phyloP scores from a whole-genome alignment of 169 alveolate species.

The Blepharisma undulans region DNA sequence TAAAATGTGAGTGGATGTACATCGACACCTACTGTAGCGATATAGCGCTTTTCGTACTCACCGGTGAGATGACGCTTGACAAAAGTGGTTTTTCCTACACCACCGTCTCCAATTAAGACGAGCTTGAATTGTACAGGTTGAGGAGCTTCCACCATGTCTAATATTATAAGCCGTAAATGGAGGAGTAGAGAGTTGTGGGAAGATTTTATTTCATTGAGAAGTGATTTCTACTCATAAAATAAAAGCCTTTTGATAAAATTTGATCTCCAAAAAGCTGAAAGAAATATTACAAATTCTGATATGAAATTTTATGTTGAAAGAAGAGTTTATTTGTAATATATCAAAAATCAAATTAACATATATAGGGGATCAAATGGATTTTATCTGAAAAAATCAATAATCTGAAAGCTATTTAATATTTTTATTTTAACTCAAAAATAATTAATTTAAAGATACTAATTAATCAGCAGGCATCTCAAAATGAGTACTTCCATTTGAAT shows the following conservation, averaged over 20 bases:
- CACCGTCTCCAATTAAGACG: slow-evolving; percentile 99
- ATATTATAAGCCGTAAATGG: neutral
- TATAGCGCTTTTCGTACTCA: slow-evolving; percentile 98
- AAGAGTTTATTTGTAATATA: no score
- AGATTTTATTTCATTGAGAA: neutral
- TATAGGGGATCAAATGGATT: no score
- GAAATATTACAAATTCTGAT: no score
- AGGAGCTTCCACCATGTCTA: slow-evolving; percentile 18
- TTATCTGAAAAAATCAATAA: no score
- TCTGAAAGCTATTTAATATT: no score
- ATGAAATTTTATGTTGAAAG: no score
- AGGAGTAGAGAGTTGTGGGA: neutral
- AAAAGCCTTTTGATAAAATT: no score
- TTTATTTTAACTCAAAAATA: no score
- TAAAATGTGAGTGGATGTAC: slow-evolving; percentile 95
- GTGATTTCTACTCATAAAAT: no score
- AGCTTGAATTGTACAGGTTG: slow-evolving; percentile 94
- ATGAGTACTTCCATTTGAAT: neutral
- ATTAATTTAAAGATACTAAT: no score
- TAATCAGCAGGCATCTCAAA: neutral
- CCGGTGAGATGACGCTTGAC: slow-evolving; percentile 98
- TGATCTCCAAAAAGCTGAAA: no score
- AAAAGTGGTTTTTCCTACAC: slow-evolving; percentile 99
- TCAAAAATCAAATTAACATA: no score
- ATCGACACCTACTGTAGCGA: slow-evolving; percentile 98